These are phyloP conservation scores for Yamagishiella unicocca DNA, from an alignment of 139 green algal species.

Conservation along the genomic window DNA sequence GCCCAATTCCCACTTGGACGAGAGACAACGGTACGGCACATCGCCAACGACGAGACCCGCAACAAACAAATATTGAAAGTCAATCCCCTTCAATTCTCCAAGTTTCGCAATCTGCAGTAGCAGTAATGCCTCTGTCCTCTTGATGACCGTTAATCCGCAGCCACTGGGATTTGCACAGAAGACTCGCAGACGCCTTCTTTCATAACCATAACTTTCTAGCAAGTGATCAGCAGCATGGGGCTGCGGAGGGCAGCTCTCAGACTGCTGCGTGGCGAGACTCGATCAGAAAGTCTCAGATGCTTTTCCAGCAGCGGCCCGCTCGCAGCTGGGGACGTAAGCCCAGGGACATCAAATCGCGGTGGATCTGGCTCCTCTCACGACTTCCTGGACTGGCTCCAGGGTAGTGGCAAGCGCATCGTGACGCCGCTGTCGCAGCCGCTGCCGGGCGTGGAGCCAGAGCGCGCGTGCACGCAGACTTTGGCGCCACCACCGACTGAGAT, in stretches of 20 bases:
- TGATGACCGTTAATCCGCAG: no score
- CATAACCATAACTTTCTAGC: no score
- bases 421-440: conserved; percentile 85
- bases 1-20: no score
- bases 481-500: conserved; percentile 79
- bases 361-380: not conserved
- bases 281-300: not conserved
- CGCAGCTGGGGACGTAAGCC: not conserved
- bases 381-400: not conserved
- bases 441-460: conserved; percentile 64
- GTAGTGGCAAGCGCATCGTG: conserved; percentile 24
- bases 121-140: no score
- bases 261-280: not conserved
- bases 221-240: not conserved
- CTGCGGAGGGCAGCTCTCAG: not conserved
- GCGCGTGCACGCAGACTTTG: conserved; percentile 36
- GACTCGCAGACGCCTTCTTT: no score
- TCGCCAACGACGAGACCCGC: no score
- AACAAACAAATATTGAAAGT: no score
- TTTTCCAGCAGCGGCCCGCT: not conserved
- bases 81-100: no score
- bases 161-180: no score
- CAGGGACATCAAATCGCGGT: not conserved
- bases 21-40: no score
- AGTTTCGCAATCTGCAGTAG: no score